Conservation (phyloP, 1,284 basidiomycete genomes). For the Microbotryum scabiosae region DNA sequence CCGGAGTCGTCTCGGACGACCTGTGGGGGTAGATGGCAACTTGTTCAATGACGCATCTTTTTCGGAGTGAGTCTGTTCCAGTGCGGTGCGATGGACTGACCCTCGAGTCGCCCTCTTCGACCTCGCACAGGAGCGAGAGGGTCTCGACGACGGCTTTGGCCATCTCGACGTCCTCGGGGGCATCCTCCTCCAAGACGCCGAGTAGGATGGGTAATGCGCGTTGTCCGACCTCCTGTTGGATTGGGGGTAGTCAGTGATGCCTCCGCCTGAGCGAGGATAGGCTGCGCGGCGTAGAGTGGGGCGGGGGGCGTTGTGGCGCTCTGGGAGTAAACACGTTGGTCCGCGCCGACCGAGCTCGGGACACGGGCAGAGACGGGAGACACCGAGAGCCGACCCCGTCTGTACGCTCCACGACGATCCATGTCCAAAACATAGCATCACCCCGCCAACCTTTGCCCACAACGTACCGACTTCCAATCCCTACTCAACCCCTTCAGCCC, state of each 20-base stretch:
- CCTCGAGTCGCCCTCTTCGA: constrained; percentile 36
- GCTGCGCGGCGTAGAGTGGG: too few relatives aligned
- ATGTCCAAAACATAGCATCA: too few relatives aligned
- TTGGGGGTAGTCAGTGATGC: too few relatives aligned
- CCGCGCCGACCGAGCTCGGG: not conserved
- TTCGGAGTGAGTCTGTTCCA: not conserved
- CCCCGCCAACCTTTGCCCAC: too few relatives aligned
- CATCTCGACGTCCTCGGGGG: constrained; percentile 77
- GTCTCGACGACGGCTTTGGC: constrained; percentile 86
- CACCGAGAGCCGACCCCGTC: too few relatives aligned
- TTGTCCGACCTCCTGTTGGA: constrained; percentile 59
- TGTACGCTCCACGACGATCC: too few relatives aligned
- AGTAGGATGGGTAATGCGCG: constrained; percentile 66
- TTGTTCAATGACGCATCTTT: not conserved
- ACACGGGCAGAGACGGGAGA: too few relatives aligned
- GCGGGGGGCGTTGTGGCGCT: too few relatives aligned
- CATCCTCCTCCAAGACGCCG: constrained; percentile 67
- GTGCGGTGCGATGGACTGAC: constrained; percentile 13
- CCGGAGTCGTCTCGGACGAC: constrained; percentile 55
- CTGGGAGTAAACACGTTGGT: not conserved
- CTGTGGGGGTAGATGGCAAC: constrained; percentile 28
- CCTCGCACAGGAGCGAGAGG: constrained; percentile 63
- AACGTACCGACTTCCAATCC: constrained; percentile 67
- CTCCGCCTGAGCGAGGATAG: too few relatives aligned
- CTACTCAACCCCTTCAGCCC: constrained; percentile 84